Percentiles rank a stretch among this genome's conserved stretches.
Conservation (phyloP, 257 asterid species). For the Striga asiatica region DNA sequence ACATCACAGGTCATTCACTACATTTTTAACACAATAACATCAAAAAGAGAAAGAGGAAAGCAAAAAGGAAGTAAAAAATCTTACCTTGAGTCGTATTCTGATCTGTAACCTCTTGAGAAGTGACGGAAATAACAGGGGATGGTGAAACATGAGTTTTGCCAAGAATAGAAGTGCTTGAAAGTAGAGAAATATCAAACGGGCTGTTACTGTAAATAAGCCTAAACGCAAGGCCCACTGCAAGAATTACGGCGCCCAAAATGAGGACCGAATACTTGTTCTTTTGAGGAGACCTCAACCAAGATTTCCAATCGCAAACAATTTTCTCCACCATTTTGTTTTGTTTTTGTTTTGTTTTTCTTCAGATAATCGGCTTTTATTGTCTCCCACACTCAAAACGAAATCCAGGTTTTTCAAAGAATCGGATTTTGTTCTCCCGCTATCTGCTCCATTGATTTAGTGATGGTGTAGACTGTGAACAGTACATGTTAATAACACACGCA, state of each 20-base stretch:
- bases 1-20: too few species aligned
- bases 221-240: constrained; percentile 44
- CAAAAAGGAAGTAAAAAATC: neutral
- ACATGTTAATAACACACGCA: too few species aligned
- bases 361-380: too few species aligned
- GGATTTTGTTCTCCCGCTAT: too few species aligned
- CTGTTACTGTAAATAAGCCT: constrained; percentile 26
- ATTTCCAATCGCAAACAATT: constrained; percentile 27
- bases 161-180: constrained; percentile 25
- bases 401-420: too few species aligned
- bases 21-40: neutral
- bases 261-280: constrained; percentile 34
- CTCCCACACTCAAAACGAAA: too few species aligned
- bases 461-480: too few species aligned
- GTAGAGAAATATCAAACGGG: constrained; percentile 29
- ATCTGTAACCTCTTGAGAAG: constrained; percentile 13
- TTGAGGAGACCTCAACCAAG: constrained; percentile 28
- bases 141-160: constrained; percentile 15
- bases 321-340: constrained; percentile 22
- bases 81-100: constrained; percentile 30
- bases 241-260: constrained; percentile 41
- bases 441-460: too few species aligned
- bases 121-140: constrained; percentile 13
- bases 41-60: neutral
- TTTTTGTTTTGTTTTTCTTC: neutral